phyloP scores from a whole-genome alignment of 495 filamentous ascomycete species.

The Tuber brumale region DNA sequence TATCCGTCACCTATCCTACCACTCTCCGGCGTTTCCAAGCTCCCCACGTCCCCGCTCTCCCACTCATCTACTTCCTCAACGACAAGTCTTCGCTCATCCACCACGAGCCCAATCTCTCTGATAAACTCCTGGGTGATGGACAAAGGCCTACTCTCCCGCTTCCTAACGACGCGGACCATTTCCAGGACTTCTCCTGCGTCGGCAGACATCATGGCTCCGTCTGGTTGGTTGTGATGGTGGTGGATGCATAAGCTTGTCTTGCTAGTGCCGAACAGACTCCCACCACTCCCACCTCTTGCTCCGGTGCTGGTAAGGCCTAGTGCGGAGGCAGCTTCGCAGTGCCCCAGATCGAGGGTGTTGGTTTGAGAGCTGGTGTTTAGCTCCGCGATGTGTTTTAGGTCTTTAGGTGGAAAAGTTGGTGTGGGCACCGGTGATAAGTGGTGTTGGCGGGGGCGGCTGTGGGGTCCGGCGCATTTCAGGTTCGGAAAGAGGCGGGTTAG shows the following conservation, averaged over 20 bases:
- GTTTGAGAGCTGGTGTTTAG: not conserved
- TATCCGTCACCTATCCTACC: not conserved
- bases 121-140: not conserved
- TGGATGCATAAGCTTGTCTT: constrained; percentile 1
- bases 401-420: not conserved
- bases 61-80: not conserved
- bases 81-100: not conserved
- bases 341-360: not conserved
- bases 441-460: not conserved
- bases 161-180: not conserved
- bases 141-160: not conserved
- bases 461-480: not conserved
- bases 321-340: not conserved
- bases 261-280: not conserved
- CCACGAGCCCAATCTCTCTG: not conserved
- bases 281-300: not conserved
- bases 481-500: not conserved
- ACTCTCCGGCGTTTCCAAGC: not conserved
- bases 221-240: not conserved
- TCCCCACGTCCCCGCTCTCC: not conserved
- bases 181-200: not conserved
- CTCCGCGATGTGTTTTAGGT: not conserved
- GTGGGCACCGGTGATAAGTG: not conserved
- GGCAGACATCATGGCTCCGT: not conserved
- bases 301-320: not conserved